These are phyloP conservation scores for Cucurbita moschata DNA, from an alignment of 306 rosid species.

Conservation along the genomic window DNA sequence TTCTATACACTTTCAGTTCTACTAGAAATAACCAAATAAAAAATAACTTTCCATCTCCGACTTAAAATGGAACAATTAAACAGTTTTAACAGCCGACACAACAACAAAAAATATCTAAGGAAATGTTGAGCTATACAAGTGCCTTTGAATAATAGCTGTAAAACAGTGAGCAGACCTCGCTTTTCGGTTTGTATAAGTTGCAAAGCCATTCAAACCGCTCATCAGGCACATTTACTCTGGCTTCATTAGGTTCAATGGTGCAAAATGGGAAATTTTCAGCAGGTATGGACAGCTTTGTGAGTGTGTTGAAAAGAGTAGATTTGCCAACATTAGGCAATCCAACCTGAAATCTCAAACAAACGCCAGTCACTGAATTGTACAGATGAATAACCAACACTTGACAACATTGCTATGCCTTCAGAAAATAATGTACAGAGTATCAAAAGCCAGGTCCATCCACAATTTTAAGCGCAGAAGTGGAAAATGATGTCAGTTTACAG, in stretches of 20 bases:
- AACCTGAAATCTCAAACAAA: conserved; percentile 41
- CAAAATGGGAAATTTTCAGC: conserved; percentile 99
- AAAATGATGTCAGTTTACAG: neutral
- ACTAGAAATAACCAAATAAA: neutral
- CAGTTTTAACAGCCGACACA: neutral
- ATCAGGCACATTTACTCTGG: conserved; percentile 82
- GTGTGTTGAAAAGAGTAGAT: conserved; percentile 90
- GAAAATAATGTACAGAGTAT: neutral
- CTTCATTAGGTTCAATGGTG: conserved; percentile 97
- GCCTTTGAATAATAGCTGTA: neutral
- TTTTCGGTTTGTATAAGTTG: conserved; percentile 76
- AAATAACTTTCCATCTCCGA: neutral
- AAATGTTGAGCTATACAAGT: neutral
- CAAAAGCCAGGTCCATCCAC: neutral
- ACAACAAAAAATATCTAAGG: neutral
- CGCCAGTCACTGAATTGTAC: neutral
- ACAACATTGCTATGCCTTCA: neutral
- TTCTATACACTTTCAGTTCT: neutral
- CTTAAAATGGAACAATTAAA: neutral
- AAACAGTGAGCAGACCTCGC: conserved; percentile 44
- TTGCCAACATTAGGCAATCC: conserved; percentile 99
- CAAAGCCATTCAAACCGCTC: conserved; percentile 98
- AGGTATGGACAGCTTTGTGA: conserved; percentile 78
- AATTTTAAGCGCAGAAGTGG: neutral
- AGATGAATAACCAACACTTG: neutral